These are phyloP conservation scores for Fusarium secorum DNA, from an alignment of 2,329 filamentous ascomycete genomes.

Conservation along the genomic window DNA sequence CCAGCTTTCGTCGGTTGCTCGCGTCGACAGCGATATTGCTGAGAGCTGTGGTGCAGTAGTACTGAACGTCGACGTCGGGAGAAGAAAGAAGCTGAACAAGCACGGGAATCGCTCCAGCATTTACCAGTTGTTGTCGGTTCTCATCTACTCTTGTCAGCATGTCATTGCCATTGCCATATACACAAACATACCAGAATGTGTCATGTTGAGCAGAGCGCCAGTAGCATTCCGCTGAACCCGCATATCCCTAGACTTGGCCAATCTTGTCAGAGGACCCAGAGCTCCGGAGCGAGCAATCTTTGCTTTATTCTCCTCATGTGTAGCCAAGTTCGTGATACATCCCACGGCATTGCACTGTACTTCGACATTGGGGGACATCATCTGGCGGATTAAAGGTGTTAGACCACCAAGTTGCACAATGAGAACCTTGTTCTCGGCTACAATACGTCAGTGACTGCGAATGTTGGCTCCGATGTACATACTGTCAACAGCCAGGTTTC, in stretches of 20 bases:
- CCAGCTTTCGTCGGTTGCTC: conserved; percentile 88
- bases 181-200: conserved; percentile 80
- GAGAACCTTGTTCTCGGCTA: conserved; percentile 96
- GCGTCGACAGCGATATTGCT: conserved; percentile 98
- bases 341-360: conserved; percentile 99
- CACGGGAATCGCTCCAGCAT: conserved; percentile 96
- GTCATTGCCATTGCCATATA: not conserved
- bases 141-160: conserved; percentile 70
- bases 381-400: conserved; percentile 91
- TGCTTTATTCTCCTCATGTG: conserved; percentile 98
- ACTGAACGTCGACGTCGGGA: conserved; percentile 95
- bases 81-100: conserved; percentile 94
- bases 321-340: conserved; percentile 97
- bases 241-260: conserved; percentile 99
- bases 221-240: conserved; percentile 97
- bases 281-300: conserved; percentile 97
- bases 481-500: conserved; percentile 98
- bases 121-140: conserved; percentile 96
- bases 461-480: conserved; percentile 46
- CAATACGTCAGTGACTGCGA: conserved; percentile 50
- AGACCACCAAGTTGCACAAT: conserved; percentile 94
- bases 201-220: conserved; percentile 97
- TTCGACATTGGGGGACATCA: conserved; percentile 97
- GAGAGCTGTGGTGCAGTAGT: conserved; percentile 97
- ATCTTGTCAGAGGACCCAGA: conserved; percentile 84